Evolutionary conservation across 2,329 filamentous ascomycete genomes (phyloP).

Genomic region (Diaporthe capsici): DNA sequence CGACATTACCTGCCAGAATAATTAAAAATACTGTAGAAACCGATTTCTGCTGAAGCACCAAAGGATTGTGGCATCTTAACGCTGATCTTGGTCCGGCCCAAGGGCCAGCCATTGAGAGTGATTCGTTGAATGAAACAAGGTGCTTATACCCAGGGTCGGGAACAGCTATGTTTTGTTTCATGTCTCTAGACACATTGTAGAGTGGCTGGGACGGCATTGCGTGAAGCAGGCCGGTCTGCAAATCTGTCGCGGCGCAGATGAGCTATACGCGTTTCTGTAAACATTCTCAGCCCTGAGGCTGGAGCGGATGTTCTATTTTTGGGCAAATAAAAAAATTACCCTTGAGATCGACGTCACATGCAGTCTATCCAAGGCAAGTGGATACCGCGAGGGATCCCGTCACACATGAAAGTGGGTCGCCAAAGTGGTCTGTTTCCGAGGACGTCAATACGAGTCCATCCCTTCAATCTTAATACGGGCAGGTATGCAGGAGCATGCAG

Average conservation of each 20-base stretch:
- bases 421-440: not conserved
- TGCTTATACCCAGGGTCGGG: no score
- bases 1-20: no score
- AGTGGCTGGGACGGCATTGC: not conserved
- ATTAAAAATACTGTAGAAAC: no score
- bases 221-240: not conserved
- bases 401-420: slow-evolving; percentile 8
- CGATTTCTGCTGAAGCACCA: no score
- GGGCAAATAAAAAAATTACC: not conserved
- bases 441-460: not conserved
- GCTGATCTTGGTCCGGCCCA: no score
- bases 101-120: no score
- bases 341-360: slow-evolving; percentile 20
- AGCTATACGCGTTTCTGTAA: not conserved
- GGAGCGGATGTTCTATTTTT: slow-evolving; percentile 30
- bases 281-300: slow-evolving; percentile 6
- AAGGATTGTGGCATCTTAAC: no score
- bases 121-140: no score
- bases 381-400: not conserved
- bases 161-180: not conserved
- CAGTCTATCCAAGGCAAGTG: slow-evolving; percentile 16
- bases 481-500: not conserved
- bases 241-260: not conserved
- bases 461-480: not conserved
- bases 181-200: not conserved